Evolutionary conservation across 2,329 filamentous ascomycete species (phyloP).

Genomic region (Pyrenochaeta sp.): DNA sequence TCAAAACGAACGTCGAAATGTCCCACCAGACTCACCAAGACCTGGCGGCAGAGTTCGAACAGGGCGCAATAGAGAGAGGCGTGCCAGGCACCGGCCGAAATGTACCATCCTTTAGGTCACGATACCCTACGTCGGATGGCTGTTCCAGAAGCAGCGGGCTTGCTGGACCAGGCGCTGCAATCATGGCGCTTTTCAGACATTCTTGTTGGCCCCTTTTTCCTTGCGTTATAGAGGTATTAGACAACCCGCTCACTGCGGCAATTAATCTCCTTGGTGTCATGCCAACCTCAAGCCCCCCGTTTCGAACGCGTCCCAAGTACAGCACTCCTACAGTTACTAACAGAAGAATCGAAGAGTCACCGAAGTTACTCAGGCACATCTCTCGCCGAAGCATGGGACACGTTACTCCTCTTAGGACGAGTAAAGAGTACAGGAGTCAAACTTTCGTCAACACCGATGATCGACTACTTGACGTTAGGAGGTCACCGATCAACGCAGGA

Average conservation of each 20-base stretch:
- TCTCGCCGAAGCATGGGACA: background rate
- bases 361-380: background rate
- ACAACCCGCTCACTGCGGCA: slow-evolving; percentile 28
- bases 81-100: slow-evolving; percentile 29
- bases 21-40: slow-evolving; percentile 24
- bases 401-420: background rate
- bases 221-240: slow-evolving; percentile 30
- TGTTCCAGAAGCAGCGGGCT: slow-evolving; percentile 24
- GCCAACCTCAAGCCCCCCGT: background rate
- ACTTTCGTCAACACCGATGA: background rate
- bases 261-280: slow-evolving; percentile 23
- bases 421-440: background rate
- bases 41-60: slow-evolving; percentile 15
- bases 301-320: background rate
- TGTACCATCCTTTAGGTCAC: slow-evolving; percentile 39
- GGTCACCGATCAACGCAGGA: background rate
- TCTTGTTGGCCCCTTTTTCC: slow-evolving; percentile 13
- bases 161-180: slow-evolving; percentile 34
- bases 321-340: background rate
- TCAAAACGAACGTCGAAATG: slow-evolving; percentile 53
- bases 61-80: slow-evolving; percentile 12
- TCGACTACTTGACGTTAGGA: background rate
- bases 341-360: background rate
- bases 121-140: slow-evolving; percentile 30
- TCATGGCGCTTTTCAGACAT: slow-evolving; percentile 12